phyloP scores from a whole-genome alignment of 2,329 filamentous ascomycete species.

The Cercospora sojina region DNA sequence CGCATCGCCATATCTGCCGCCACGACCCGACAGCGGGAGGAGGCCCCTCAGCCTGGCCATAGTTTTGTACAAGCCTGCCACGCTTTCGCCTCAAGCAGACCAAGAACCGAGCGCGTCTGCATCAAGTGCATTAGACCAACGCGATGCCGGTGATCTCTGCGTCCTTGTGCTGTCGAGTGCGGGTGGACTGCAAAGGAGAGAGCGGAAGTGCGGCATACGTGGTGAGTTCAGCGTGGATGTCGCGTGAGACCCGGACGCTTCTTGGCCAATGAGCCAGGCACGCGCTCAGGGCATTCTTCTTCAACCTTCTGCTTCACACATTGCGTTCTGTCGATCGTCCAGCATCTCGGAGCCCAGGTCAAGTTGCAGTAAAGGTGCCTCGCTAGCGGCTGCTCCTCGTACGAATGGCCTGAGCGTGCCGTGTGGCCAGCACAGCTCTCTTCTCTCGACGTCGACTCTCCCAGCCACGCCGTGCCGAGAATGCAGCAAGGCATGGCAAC shows the following conservation, averaged over 20 bases:
- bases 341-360: background rate
- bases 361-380: background rate
- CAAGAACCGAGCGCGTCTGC: conserved; percentile 1
- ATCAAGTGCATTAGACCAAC: conserved; percentile 9
- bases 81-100: conserved; percentile 12
- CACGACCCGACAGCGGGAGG: conserved; percentile 1
- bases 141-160: background rate
- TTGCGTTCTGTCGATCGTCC: background rate
- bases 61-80: background rate
- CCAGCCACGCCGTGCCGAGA: background rate
- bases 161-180: background rate
- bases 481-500: background rate
- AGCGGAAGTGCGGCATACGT: background rate
- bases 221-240: background rate
- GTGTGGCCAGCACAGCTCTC: background rate
- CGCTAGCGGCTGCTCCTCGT: background rate
- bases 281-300: background rate
- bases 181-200: background rate
- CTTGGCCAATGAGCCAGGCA: conserved; percentile 2
- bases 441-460: background rate
- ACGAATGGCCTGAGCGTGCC: background rate
- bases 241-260: background rate
- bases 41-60: conserved; percentile 6
- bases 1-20: background rate
- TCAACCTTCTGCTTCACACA: background rate